phyloP scores from a whole-genome alignment of 805 yeast species.

The Candida golubevii region DNA sequence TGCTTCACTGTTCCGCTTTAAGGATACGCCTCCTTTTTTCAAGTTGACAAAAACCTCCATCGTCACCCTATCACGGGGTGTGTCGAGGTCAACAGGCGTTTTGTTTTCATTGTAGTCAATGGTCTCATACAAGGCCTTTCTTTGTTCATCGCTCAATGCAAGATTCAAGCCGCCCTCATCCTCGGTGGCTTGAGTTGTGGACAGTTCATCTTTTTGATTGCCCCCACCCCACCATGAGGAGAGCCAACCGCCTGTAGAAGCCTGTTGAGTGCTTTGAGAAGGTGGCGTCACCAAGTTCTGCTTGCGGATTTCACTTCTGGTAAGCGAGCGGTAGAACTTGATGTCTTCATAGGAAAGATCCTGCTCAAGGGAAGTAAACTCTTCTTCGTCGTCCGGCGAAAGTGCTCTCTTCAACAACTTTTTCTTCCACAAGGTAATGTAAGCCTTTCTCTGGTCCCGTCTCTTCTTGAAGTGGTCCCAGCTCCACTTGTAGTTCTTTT shows the following conservation, averaged over 20 bases:
- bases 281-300: constrained; percentile 37
- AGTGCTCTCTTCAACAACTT: constrained; percentile 40
- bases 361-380: constrained; percentile 52
- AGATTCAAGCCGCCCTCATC: constrained; percentile 26
- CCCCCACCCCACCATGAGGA: constrained; percentile 59
- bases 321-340: constrained; percentile 76
- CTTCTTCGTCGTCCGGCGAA: constrained; percentile 22
- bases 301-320: constrained; percentile 61
- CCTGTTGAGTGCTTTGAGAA: constrained; percentile 14
- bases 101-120: constrained; percentile 81
- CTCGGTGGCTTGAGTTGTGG: constrained; percentile 19
- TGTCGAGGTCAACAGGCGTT: constrained; percentile 46
- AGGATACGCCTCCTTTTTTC: constrained; percentile 70
- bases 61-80: constrained; percentile 72
- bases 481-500: constrained; percentile 74
- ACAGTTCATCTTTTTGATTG: constrained; percentile 17
- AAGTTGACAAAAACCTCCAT: constrained; percentile 64
- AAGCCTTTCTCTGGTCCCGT: constrained; percentile 66
- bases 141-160: constrained; percentile 73
- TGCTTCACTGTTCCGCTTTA: constrained; percentile 39
- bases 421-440: constrained; percentile 63
- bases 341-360: constrained; percentile 71
- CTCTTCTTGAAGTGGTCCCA: constrained; percentile 78
- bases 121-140: constrained; percentile 85
- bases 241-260: constrained; percentile 52